Conservation (phyloP, 176 grass and related monocot genomes). For the Themeda triandra region DNA sequence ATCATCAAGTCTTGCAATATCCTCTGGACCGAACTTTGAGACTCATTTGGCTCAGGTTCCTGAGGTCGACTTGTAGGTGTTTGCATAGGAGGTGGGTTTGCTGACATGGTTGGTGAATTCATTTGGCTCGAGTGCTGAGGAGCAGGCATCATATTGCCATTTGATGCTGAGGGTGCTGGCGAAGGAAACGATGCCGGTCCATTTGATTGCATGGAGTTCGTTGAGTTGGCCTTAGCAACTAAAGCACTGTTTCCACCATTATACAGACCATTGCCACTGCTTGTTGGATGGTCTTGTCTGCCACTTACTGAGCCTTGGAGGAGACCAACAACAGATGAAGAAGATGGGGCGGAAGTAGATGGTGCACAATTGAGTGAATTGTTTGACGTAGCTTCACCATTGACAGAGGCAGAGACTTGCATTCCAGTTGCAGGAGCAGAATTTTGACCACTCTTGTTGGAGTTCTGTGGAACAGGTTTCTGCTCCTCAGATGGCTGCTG, state of each 20-base stretch:
- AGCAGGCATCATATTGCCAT: constrained; percentile 47
- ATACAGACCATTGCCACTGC: constrained; percentile 35
- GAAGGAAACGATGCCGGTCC: constrained; percentile 39
- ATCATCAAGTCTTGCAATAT: constrained; percentile 85
- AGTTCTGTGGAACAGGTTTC: constrained; percentile 50
- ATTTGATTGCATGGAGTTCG: constrained; percentile 45
- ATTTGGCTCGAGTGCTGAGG: constrained; percentile 46
- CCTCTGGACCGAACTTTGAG: constrained; percentile 77
- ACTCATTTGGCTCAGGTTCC: constrained; percentile 55
- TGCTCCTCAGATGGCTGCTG: constrained; percentile 59
- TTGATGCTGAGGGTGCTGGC: constrained; percentile 33
- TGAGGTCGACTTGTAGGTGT: constrained; percentile 37
- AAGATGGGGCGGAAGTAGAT: constrained; percentile 31
- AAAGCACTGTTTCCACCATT: constrained; percentile 28
- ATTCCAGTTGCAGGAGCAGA: constrained; percentile 35
- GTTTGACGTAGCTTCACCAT: constrained; percentile 34
- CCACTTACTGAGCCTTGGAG: constrained; percentile 54
- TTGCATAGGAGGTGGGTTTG: constrained; percentile 45
- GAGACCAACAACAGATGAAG: constrained; percentile 27
- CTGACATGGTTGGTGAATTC: constrained; percentile 30
- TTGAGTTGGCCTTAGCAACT: constrained; percentile 37
- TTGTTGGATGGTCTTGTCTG: constrained; percentile 50
- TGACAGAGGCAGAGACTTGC: constrained; percentile 41
- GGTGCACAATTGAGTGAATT: constrained; percentile 47
- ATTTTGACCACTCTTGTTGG: constrained; percentile 61